These are phyloP conservation scores for Colletotrichum aenigma DNA, from an alignment of 2,329 filamentous ascomycete genomes.

Conservation along the genomic window DNA sequence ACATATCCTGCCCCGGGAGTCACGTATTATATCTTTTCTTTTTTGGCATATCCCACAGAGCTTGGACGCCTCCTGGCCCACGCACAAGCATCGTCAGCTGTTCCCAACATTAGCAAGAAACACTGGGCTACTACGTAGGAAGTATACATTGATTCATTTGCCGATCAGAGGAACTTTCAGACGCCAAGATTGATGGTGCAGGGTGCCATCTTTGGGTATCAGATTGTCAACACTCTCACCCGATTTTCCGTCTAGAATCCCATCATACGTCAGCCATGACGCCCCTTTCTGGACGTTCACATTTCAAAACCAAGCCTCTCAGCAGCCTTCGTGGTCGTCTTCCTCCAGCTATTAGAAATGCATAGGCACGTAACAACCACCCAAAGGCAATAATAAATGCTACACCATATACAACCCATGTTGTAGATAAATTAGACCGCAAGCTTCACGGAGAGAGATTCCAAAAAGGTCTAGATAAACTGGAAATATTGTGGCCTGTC, in stretches of 20 bases:
- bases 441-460: neutral
- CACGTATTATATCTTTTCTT: neutral
- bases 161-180: neutral
- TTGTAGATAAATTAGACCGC: neutral
- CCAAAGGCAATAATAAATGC: neutral
- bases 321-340: neutral
- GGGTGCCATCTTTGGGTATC: neutral
- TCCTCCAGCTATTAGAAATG: rapidly evolving
- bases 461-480: too few species aligned
- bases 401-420: neutral
- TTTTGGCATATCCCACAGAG: neutral
- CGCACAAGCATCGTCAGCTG: neutral
- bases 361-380: neutral
- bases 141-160: neutral
- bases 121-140: neutral
- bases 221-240: neutral
- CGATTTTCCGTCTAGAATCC: neutral
- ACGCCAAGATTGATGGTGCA: rapidly evolving
- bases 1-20: rapidly evolving
- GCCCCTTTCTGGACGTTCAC: neutral
- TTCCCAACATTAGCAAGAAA: neutral
- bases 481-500: neutral
- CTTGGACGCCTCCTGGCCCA: neutral
- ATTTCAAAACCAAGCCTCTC: neutral
- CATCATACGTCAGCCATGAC: neutral